Evolutionary conservation across 176 grass and related monocot genomes (phyloP), one percentile per base, ranked within the genome.

Genomic region (Cocos nucifera): DNA sequence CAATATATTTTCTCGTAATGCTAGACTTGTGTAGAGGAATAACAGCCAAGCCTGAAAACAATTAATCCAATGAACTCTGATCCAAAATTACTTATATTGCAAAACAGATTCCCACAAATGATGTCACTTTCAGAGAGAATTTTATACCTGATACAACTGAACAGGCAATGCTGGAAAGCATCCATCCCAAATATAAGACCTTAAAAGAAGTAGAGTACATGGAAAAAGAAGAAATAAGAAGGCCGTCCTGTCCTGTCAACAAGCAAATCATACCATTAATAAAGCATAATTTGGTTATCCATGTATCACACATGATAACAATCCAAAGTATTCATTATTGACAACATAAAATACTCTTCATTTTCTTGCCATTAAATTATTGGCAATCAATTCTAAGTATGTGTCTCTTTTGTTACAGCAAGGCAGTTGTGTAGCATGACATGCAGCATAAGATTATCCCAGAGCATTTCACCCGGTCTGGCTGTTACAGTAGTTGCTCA

Each of bases 141-240:
- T 56, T 21, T 30, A 22, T 80, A 98, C 93, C 87, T 98, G 93
- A 58, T 98, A 98, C 63, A 97, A 67, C 77, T 97, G 93, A 63
- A 92, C 93, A 65, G 93, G 87, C 76, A 92, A 80, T 55, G 79
- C 84, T 64, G 93, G 87, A 74, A 98, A 76, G 67, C 93, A 98
- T 56, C 80, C 84, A 61, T 85, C 66, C 93, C 93, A 98, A 63
- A 91, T 58, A 81, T 84, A 92, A 63, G 76, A 76, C 54, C 93
- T 73, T 61, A 98, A 73, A 66, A 85, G 64, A 80, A 98, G 81
- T 20, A 98, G 69, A 73, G 82, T 73, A 56, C 72, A 75, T 1
- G 93, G 93, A 56, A 97, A 97, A 73, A 86, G 65, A 80, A 97
- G 93, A 88, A 97, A 97, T 27, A 97, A 57, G 56, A 91, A 78